A percentile compares a stretch with the other conserved stretches of the same genome.
Evolutionary conservation across 2,329 filamentous ascomycete species (phyloP).

Genomic region (Incumbomyces delicatus): DNA sequence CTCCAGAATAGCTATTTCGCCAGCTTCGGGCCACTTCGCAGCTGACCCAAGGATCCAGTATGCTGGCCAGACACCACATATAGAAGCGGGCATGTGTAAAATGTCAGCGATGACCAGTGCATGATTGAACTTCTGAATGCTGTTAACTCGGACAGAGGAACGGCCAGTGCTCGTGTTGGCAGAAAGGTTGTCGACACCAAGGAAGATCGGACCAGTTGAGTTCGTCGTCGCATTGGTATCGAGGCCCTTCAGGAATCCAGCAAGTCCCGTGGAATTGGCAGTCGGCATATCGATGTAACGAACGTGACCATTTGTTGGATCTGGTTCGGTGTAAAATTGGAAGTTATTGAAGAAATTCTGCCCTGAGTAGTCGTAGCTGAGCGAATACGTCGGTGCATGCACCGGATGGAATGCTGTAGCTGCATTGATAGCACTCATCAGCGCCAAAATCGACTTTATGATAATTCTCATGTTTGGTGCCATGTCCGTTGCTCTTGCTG

Average conservation of each 20-base stretch:
- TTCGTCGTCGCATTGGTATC: conserved; percentile 2
- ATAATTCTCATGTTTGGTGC: not conserved
- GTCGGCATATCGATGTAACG: conserved; percentile 35
- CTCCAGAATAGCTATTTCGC: conserved; percentile 45
- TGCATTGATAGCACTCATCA: not conserved
- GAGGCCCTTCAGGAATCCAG: conserved; percentile 19
- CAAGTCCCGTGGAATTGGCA: conserved; percentile 27
- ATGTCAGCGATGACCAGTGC: conserved; percentile 40
- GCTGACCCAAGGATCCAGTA: conserved; percentile 33
- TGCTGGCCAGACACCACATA: conserved; percentile 43
- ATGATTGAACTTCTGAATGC: conserved; percentile 34
- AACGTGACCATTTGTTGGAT: conserved; percentile 42
- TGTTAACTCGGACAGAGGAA: conserved; percentile 35
- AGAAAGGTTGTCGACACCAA: conserved; percentile 35
- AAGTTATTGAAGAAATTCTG: conserved; percentile 41
- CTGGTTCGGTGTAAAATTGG: conserved; percentile 36
- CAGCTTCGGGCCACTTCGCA: conserved; percentile 30
- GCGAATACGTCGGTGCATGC: conserved; percentile 23
- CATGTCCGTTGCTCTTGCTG: not conserved
- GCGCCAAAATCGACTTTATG: not conserved
- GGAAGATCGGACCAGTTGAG: conserved; percentile 25
- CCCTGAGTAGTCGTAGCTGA: conserved; percentile 33
- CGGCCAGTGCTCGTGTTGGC: conserved; percentile 24
- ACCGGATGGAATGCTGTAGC: conserved; percentile 6
- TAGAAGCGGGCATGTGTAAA: conserved; percentile 35